Percentiles rank a stretch among this genome's conserved stretches.
Conservation (phyloP, 192 early-diverging fungal species). For the Backusella tuberculispora region DNA sequence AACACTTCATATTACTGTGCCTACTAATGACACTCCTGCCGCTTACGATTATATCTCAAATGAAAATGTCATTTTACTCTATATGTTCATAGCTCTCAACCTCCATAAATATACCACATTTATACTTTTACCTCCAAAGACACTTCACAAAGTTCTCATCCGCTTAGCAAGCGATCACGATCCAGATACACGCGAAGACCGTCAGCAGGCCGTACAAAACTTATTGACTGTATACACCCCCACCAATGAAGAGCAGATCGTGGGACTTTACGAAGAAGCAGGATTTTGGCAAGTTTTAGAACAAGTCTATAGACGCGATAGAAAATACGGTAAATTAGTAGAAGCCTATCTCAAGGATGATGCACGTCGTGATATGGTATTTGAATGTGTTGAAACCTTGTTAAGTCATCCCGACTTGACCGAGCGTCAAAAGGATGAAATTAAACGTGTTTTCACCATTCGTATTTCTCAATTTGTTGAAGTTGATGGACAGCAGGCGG, state of each 20-base stretch:
- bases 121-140: constrained; percentile 55
- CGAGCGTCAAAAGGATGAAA: constrained; percentile 50
- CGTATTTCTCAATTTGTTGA: constrained; percentile 62
- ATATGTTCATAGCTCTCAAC: constrained; percentile 60
- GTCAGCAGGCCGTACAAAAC: constrained; percentile 57
- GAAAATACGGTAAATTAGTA: constrained; percentile 57
- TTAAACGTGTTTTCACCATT: constrained; percentile 50
- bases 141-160: constrained; percentile 54
- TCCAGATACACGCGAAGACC: constrained; percentile 51
- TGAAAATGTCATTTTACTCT: constrained; percentile 43
- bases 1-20: constrained; percentile 5
- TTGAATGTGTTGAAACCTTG: constrained; percentile 55
- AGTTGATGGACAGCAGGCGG: constrained; percentile 61
- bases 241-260: constrained; percentile 53
- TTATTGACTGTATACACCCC: constrained; percentile 58
- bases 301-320: constrained; percentile 57
- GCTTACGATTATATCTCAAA: constrained; percentile 12
- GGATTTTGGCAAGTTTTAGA: constrained; percentile 62
- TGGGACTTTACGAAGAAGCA: constrained; percentile 55
- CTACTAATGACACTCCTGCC: constrained; percentile 21
- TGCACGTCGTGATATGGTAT: constrained; percentile 47
- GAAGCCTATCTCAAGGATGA: constrained; percentile 60
- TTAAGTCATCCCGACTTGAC: constrained; percentile 45
- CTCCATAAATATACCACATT: constrained; percentile 60
- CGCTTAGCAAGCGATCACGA: constrained; percentile 51